Evolutionary conservation across 768 basidiomycete species (phyloP), one percentile per base, ranked within the genome.

Genomic region (Lactarius sanguifluus): DNA sequence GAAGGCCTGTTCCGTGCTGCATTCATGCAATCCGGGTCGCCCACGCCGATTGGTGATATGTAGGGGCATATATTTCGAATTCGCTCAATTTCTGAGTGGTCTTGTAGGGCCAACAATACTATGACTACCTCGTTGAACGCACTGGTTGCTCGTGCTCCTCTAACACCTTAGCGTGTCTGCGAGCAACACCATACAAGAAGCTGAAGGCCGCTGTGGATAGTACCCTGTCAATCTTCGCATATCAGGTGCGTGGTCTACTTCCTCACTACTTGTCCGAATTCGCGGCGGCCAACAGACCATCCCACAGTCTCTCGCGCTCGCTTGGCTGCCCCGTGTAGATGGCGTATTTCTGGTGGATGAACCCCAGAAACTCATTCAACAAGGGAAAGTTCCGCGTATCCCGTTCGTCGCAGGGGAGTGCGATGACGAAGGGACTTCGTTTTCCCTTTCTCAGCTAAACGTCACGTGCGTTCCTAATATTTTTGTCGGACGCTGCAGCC

Each of bases 11-110:
- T 81, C 75, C 76, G 75, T 15, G 79, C 72, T 3, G 79, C 76
- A 1, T 78, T 81, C 66, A 81, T 83, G 80, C 72, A 81, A 62
- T 81, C 79, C 23, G 80, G 81, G 2, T 75, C 77, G 1, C 77
- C 79, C 0, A 65, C 75, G 6, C 73, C 74, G 8, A 65, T 72
- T 16, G 75, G 74, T 25, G 73, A 75, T 55, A 9, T 79, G 70
- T 52, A 38, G 0, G 72, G 74, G 25, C 82, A 81, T 63, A 79
- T 18, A 40, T 70, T 41, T 73, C 20, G 16, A n/a, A 36, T 47
- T 28, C 20, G 16, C 9, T 45, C 10, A 32, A 38, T 36, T 4
- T 57, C 28, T 40, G 28, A 41, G 13, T 3, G 23, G 32, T 5
- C 30, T 57, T 57, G 23, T 20, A 61, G 43, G 67, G 76, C 2